These are phyloP conservation scores for Aureobasidium vineae DNA, from an alignment of 2,329 filamentous ascomycete genomes.

Conservation along the genomic window DNA sequence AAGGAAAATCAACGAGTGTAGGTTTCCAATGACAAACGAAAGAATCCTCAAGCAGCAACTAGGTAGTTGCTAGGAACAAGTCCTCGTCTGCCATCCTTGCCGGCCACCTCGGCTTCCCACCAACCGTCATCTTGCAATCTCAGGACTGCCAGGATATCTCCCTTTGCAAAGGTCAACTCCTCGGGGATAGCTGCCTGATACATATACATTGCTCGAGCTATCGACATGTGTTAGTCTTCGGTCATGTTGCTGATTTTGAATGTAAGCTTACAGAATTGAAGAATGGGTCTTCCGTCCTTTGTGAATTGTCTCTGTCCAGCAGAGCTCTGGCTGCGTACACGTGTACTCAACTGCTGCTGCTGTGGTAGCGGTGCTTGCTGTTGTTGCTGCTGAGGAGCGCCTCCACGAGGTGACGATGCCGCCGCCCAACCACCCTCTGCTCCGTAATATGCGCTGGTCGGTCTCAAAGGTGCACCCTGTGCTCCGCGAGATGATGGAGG, in stretches of 20 bases:
- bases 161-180: constrained; percentile 88
- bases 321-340: constrained; percentile 75
- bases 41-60: constrained; percentile 7
- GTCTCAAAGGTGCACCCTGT: constrained; percentile 32
- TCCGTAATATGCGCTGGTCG: constrained; percentile 48
- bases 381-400: constrained; percentile 7
- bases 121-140: constrained; percentile 95
- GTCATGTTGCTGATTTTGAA: constrained; percentile 1
- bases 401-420: constrained; percentile 17
- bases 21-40: not conserved
- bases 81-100: constrained; percentile 55
- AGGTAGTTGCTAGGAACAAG: constrained; percentile 65
- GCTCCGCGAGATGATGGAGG: constrained; percentile 43
- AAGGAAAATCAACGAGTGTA: not conserved
- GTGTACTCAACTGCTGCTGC: constrained; percentile 38
- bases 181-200: constrained; percentile 95
- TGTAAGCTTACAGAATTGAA: constrained; percentile 82
- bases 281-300: constrained; percentile 77
- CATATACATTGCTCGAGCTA: constrained; percentile 90
- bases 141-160: constrained; percentile 83
- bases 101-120: constrained; percentile 97
- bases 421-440: constrained; percentile 34
- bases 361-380: not conserved
- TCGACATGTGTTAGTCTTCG: constrained; percentile 26
- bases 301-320: constrained; percentile 85